Base-by-base conservation (phyloP, 805 yeast genomes). In the Scheffersomyces stipitis region DNA sequence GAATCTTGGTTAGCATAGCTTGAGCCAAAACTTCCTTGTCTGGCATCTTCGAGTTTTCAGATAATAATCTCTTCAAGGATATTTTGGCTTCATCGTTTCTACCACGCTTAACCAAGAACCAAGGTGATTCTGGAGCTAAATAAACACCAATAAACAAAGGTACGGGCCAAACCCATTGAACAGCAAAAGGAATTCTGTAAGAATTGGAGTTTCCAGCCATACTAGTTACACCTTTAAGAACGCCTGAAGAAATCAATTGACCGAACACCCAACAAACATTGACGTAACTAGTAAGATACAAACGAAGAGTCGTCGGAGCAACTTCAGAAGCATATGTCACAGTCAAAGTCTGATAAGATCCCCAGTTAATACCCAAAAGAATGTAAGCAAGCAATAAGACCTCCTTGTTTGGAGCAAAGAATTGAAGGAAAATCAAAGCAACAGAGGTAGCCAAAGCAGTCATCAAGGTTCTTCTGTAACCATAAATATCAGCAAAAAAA, bases 321-420 rank as follows among this genome's bases (percentile, higher is more conserved):
- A 76, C 76, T 48, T 78, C 84, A 12, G 79, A 64, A n/a, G 82
- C 78, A 49, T 78, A 78, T 3, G 78, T 57, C 6, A 76, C 73
- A 3, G 77, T 62, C 46, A 78, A 52, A 20, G 76, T 66, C 40
- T 70, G 76, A 48, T 76, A 76, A n/a, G 66, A 64, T 34, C 84
- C 83, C 78, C 80, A 77, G 6, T 72, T 66, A 23, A 77, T 41
- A 42, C 78, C 78, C 18, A 68, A 54, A 8, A 72, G 49, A 15
- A 71, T 48, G 42, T 72, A 72, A 33, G 76, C 76, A 10, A 59
- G 63, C 18, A 66, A 59, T 29, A 73, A 57, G 42, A 62, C 65
- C 7, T 58, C 58, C 17, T 65, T 41, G 41, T 52, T 58, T 6
- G 64, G 60, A 20, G 80, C 72, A 49, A 74, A 76, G 48, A 74